Conservation (phyloP, 2,329 filamentous ascomycete species). For the Paraphaeosphaeria sporulosa region DNA sequence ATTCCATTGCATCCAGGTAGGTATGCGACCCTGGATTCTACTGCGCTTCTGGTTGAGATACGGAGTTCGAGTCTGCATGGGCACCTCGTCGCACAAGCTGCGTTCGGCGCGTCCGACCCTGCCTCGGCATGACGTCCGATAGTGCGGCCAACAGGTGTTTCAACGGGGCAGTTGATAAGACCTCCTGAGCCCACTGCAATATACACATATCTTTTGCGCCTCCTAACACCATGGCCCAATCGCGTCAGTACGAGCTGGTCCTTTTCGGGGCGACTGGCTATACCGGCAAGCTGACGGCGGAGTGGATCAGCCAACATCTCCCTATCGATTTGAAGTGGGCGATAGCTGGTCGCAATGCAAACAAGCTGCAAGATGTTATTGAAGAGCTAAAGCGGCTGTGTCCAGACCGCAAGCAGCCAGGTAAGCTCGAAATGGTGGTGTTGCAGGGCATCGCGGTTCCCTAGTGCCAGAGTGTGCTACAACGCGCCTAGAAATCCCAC, state of each 20-base stretch:
- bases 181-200: not conserved
- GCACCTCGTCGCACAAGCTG: not conserved
- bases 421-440: slow-evolving; percentile 54
- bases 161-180: not conserved
- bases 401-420: slow-evolving; percentile 73
- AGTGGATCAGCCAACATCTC: slow-evolving; percentile 74
- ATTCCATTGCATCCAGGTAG: not conserved
- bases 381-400: slow-evolving; percentile 72
- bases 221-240: slow-evolving; percentile 33
- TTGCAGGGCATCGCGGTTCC: not conserved
- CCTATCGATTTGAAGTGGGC: slow-evolving; percentile 87
- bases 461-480: not conserved
- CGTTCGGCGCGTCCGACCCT: slow-evolving; percentile 1
- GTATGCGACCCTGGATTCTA: not conserved
- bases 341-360: slow-evolving; percentile 79
- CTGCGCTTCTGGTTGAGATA: not conserved
- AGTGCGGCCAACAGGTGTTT: not conserved
- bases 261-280: slow-evolving; percentile 79
- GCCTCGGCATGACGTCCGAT: slow-evolving; percentile 20
- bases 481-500: not conserved
- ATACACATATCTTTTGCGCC: slow-evolving; percentile 3
- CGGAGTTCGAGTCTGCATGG: not conserved
- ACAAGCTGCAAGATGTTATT: slow-evolving; percentile 75
- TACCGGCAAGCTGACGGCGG: slow-evolving; percentile 78
- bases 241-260: slow-evolving; percentile 68